Percentiles rank a stretch among this genome's conserved stretches.
Conservation (phyloP, 2,329 filamentous ascomycete genomes). For the Stemphylium beticola region DNA sequence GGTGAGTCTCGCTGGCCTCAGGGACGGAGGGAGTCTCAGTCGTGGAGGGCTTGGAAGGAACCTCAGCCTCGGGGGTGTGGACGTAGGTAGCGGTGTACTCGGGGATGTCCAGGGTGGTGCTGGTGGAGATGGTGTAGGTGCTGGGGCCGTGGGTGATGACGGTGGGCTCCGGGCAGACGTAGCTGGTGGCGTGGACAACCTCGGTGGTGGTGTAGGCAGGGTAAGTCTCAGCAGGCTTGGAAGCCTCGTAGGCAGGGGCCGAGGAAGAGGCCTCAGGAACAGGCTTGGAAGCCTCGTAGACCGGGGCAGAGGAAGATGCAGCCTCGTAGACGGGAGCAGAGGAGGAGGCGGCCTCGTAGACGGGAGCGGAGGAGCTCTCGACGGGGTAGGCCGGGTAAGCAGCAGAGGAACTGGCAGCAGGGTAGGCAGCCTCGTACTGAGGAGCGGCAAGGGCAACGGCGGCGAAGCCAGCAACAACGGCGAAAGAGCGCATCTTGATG, state of each 20-base stretch:
- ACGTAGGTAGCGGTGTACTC: slow-evolving; percentile 29
- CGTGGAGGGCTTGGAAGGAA: slow-evolving; percentile 1
- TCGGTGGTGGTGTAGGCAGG: slow-evolving; percentile 38
- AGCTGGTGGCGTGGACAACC: slow-evolving; percentile 30
- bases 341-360: background rate
- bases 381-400: slow-evolving; percentile 9
- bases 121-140: slow-evolving; percentile 44
- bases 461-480: slow-evolving; percentile 40
- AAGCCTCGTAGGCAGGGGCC: slow-evolving; percentile 1
- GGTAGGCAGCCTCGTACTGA: slow-evolving; percentile 25
- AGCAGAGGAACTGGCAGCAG: slow-evolving; percentile 3
- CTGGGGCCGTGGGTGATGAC: slow-evolving; percentile 36
- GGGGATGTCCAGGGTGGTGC: slow-evolving; percentile 40
- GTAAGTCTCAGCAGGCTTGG: background rate
- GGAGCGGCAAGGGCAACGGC: slow-evolving; percentile 33
- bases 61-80: slow-evolving; percentile 17
- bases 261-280: slow-evolving; percentile 2
- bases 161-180: slow-evolving; percentile 32
- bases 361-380: slow-evolving; percentile 3
- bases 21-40: background rate
- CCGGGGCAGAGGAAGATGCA: background rate
- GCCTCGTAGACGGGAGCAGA: slow-evolving; percentile 7
- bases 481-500: slow-evolving; percentile 51
- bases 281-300: background rate
- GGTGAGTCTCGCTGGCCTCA: background rate